Conservation (phyloP, 768 basidiomycete genomes). For the Podaxis mareebaensis region DNA sequence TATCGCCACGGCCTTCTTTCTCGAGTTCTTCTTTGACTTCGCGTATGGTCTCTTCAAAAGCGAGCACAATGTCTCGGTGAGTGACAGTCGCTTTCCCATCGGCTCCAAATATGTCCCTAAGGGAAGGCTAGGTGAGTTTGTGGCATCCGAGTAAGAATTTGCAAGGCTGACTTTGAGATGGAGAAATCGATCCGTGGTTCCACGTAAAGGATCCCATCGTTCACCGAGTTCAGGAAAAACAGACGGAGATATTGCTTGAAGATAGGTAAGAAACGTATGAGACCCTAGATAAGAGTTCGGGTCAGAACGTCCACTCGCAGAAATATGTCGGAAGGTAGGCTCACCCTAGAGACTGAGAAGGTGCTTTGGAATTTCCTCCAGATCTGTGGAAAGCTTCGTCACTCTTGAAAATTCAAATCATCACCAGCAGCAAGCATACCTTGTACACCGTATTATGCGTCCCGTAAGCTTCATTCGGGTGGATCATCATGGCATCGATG, state of each 20-base stretch:
- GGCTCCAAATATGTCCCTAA: constrained; percentile 54
- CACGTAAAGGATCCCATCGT: constrained; percentile 71
- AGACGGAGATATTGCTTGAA: constrained; percentile 60
- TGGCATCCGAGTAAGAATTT: not conserved
- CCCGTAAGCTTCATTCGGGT: constrained; percentile 68
- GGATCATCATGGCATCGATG: constrained; percentile 59
- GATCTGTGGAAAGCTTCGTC: constrained; percentile 44
- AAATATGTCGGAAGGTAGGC: constrained; percentile 17
- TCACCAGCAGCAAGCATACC: constrained; percentile 32
- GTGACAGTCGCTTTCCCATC: constrained; percentile 59
- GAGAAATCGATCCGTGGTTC: constrained; percentile 71
- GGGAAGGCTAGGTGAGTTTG: not conserved
- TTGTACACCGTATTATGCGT: constrained; percentile 71
- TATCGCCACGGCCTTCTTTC: constrained; percentile 51
- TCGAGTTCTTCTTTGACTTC: constrained; percentile 56
- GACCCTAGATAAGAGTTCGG: constrained; percentile 32
- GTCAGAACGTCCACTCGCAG: too few relatives aligned
- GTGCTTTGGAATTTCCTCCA: constrained; percentile 72
- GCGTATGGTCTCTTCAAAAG: constrained; percentile 51
- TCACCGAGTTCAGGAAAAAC: constrained; percentile 61
- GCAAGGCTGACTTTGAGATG: constrained; percentile 42
- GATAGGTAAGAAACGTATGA: constrained; percentile 56
- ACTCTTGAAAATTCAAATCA: not conserved
- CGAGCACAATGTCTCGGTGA: constrained; percentile 58
- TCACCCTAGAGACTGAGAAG: constrained; percentile 49